phyloP scores from a whole-genome alignment of 2,329 filamentous ascomycete species.

The Teratosphaeria nubilosa region DNA sequence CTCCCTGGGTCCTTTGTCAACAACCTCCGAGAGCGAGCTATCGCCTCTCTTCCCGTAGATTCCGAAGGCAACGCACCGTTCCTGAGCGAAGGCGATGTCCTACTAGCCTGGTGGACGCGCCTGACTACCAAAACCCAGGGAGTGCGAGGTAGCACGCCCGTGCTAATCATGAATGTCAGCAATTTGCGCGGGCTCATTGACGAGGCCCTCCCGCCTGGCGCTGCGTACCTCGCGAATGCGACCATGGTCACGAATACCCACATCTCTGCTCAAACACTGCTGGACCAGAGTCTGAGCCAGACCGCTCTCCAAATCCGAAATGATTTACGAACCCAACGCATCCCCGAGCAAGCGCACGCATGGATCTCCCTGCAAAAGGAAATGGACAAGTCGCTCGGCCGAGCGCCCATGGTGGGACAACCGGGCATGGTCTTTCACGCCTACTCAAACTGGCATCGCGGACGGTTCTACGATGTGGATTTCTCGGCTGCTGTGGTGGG shows the following conservation, averaged over 20 bases:
- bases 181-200: constrained; percentile 15
- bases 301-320: not conserved
- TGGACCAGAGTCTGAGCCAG: not conserved
- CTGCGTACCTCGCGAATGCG: not conserved
- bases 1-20: not conserved
- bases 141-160: constrained; percentile 7
- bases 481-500: constrained; percentile 8
- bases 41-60: not conserved
- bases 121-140: constrained; percentile 4
- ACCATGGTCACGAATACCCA: not conserved
- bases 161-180: constrained; percentile 19
- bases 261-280: not conserved
- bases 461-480: constrained; percentile 6
- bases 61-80: constrained; percentile 4
- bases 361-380: constrained; percentile 4
- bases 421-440: not conserved
- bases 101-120: constrained; percentile 14
- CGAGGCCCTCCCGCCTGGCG: constrained; percentile 1
- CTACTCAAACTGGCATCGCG: constrained; percentile 11
- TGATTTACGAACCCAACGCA: constrained; percentile 3
- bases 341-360: constrained; percentile 6
- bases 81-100: constrained; percentile 20
- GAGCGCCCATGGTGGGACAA: not conserved
- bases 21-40: not conserved
- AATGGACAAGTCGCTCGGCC: not conserved